Base-by-base conservation (phyloP, 306 rosid species). In the Carpinus viminea region DNA sequence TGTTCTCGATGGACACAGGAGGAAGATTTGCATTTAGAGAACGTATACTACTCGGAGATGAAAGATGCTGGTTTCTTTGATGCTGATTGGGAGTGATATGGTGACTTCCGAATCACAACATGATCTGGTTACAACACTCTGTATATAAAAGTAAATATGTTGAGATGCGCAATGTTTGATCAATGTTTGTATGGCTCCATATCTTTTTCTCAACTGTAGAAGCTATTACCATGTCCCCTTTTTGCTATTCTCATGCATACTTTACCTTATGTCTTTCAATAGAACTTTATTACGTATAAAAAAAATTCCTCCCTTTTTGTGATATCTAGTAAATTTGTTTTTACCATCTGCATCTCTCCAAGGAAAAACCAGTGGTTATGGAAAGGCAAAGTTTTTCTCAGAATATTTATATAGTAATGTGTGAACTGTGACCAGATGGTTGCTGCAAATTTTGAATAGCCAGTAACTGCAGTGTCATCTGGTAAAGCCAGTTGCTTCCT, bases 31-130 rank as follows among this genome's bases (percentile, higher is more conserved):
- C 89, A 86, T 69, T 88, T 94, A 89, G 98, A 94, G 76, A 91
- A 88, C 80, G 91, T 88, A 28, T 91, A 94, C 81, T 94, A 94
- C 82, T 94, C 97, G 17, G 97, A 94, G 81, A 94, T 94, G 98
- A 94, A 92, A 89, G 98, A 94, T 82, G 95, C 98, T 38, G 96
- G 98, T 74, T 94, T 92, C 88, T 94, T 92, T 36, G 97, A 92
- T 81, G 79, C 90, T 8, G 95, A 87, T 76, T 94, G 98, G 98
- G 90, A 94, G 57, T 89, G 87, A 91, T 66, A 80, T 54, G 60
- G 55, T 51, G 41, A 69, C 61, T 74, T 26, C 65, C 8, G 41
- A 74, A 75, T 75, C 75, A 31, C 72, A 66, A 61, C 72, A 70
- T 59, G 31, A 59, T 38, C 46, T 4, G 60, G 9, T 55, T 62